Base-by-base conservation (phyloP, 2,329 filamentous ascomycete genomes). In the Aspergillus arachidicola region DNA sequence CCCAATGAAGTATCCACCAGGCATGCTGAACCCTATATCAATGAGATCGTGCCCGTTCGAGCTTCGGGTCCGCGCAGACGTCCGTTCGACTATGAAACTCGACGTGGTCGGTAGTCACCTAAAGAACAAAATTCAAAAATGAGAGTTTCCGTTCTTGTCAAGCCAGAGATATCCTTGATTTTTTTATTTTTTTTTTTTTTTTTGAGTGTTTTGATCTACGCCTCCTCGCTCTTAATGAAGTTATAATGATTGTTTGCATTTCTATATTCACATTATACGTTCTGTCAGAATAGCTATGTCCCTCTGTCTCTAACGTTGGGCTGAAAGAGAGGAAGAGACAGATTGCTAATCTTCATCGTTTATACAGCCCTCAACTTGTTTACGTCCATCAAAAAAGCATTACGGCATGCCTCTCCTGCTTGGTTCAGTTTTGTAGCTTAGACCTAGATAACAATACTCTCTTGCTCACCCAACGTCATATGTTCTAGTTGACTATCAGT, bases 31-130 rank as follows among this genome's bases (percentile, higher is more conserved):
- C 73, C 76, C 0, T 81, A 79, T 63, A 80, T 82, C 68, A 81
- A 81, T 64, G 77, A 79, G 51, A 75, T 79, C 30, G 75, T 82
- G 38, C 77, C 72, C 1, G 75, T 81, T 32, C 72, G 67, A 48
- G 56, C 72, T 41, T 68, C 73, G 57, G 64, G 71, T 55, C 67
- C 69, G 38, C 72, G 78, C 62, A 72, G 76, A 65, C 69, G 70
- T 32, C 64, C 66, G 12, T 61, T 67, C 26, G 72, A 74, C 30
- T 63, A 66, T 21, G 75, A 76, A 23, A 60, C 67, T n/a, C 67
- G 83, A 67, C 67, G 65, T 34, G 56, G 54, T 38, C 62, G 60
- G 53, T 68, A 34, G 57, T 43, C 50, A 16, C 4, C 28, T 6
- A 26, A 28, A 23, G 21, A 23, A 48, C 45, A 12, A n/a, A 10